These are phyloP conservation scores for Eleusine coracana DNA, from an alignment of 176 grass and related monocot genomes.

Conservation along the genomic window DNA sequence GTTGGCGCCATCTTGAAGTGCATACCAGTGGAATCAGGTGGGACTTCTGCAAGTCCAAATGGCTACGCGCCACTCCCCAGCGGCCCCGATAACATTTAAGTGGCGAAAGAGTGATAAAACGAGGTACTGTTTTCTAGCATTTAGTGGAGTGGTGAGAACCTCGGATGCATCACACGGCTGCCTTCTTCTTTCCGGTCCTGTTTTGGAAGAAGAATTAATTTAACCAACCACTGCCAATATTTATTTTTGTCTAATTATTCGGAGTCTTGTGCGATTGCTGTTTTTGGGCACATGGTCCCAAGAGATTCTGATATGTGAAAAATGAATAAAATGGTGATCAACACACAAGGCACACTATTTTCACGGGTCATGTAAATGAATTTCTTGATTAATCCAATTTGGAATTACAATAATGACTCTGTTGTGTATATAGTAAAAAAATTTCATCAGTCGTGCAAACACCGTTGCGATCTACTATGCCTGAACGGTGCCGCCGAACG, in stretches of 20 bases:
- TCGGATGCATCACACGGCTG: neutral
- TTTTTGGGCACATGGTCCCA: too few species aligned
- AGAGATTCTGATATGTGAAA: too few species aligned
- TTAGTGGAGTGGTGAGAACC: neutral
- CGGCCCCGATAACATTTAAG: conserved; percentile 75
- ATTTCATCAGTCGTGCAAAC: too few species aligned
- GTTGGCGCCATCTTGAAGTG: conserved; percentile 79
- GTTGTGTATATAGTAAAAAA: too few species aligned
- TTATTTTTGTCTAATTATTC: conserved; percentile 25
- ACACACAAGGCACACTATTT: too few species aligned
- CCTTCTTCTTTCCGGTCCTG: neutral
- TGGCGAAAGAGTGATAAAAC: neutral
- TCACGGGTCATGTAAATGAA: too few species aligned
- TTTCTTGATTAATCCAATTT: too few species aligned
- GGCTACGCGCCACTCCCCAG: conserved; percentile 58
- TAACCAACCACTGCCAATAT: neutral
- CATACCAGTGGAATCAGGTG: conserved; percentile 62
- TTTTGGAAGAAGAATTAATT: neutral
- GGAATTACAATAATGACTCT: too few species aligned
- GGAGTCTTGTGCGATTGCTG: neutral
- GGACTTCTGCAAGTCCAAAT: conserved; percentile 32
- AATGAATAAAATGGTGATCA: too few species aligned
- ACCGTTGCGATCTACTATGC: too few species aligned
- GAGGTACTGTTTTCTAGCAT: too few species aligned
- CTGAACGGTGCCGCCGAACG: too few species aligned